phyloP scores from a whole-genome alignment of 768 basidiomycete genomes.

The Lactarius vividus region DNA sequence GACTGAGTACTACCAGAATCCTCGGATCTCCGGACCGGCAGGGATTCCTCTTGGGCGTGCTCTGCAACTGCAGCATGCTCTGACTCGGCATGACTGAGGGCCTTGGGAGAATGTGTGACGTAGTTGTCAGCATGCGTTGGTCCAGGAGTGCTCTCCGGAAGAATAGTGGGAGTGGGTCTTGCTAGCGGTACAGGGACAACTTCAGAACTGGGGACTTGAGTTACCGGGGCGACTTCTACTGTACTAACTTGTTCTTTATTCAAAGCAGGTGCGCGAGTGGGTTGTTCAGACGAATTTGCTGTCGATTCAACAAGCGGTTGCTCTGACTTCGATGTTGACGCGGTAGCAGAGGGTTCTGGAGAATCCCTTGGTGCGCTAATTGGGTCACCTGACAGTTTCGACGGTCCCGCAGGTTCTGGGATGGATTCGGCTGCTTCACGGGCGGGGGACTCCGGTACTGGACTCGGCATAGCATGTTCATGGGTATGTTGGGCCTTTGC shows the following conservation, averaged over 20 bases:
- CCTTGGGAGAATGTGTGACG: constrained; percentile 27
- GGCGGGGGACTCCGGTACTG: constrained; percentile 68
- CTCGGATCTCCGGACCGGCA: constrained; percentile 24
- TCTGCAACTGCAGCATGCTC: constrained; percentile 2
- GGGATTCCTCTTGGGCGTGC: constrained; percentile 18
- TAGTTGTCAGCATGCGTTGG: constrained; percentile 14
- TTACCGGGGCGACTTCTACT: constrained; percentile 1
- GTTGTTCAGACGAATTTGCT: not conserved
- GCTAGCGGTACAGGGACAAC: not conserved
- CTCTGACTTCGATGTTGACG: not conserved
- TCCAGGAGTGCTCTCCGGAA: not conserved
- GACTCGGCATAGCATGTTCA: constrained; percentile 46
- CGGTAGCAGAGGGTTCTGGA: constrained; percentile 14
- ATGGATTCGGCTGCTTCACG: constrained; percentile 48
- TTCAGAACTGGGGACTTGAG: constrained; percentile 1
- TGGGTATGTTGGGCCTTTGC: constrained; percentile 35
- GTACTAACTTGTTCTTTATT: not conserved
- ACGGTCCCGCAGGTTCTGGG: constrained; percentile 29
- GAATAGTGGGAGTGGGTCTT: not conserved
- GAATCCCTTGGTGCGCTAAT: constrained; percentile 16
- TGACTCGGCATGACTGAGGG: constrained; percentile 26
- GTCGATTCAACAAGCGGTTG: not conserved
- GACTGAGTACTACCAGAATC: constrained; percentile 21
- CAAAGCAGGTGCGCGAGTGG: not conserved
- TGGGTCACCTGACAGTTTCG: constrained; percentile 29